Percentiles rank a stretch among this genome's conserved stretches.
These are phyloP conservation scores for Fusarium falciforme DNA, from an alignment of 2,329 filamentous ascomycete species.

Conservation along the genomic window DNA sequence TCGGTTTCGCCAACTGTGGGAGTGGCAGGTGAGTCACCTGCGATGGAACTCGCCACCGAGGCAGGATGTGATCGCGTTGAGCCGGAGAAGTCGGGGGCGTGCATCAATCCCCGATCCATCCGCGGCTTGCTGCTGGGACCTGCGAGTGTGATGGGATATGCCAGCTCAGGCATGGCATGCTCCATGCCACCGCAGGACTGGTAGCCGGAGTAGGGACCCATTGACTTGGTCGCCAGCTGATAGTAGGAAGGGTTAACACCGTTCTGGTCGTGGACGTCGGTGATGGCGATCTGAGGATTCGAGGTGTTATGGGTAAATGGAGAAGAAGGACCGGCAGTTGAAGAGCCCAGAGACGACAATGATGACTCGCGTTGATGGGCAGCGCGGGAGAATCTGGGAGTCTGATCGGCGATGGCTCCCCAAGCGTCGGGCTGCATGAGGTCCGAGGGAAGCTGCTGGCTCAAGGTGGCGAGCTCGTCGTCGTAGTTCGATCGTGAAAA, in stretches of 20 bases:
- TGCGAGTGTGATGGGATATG: slow-evolving; percentile 55
- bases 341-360: slow-evolving; percentile 70
- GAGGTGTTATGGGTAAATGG: slow-evolving; percentile 66
- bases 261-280: slow-evolving; percentile 59
- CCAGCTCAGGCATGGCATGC: slow-evolving; percentile 52
- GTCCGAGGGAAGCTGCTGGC: slow-evolving; percentile 39
- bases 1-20: slow-evolving; percentile 64
- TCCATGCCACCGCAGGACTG: slow-evolving; percentile 50
- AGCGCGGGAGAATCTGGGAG: slow-evolving; percentile 53
- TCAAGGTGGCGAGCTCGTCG: slow-evolving; percentile 42
- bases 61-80: slow-evolving; percentile 60
- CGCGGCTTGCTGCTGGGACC: slow-evolving; percentile 51
- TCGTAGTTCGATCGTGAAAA: slow-evolving; percentile 36
- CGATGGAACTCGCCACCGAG: slow-evolving; percentile 68
- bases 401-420: slow-evolving; percentile 52
- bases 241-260: slow-evolving; percentile 55
- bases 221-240: slow-evolving; percentile 57
- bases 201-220: slow-evolving; percentile 58
- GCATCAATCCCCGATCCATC: slow-evolving; percentile 56
- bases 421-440: slow-evolving; percentile 58
- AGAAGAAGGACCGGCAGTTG: slow-evolving; percentile 66
- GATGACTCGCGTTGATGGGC: slow-evolving; percentile 71
- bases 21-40: slow-evolving; percentile 70
- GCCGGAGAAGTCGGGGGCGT: slow-evolving; percentile 58
- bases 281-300: slow-evolving; percentile 69